These are phyloP conservation scores for Candida orba DNA, from an alignment of 805 yeast genomes.

Conservation along the genomic window DNA sequence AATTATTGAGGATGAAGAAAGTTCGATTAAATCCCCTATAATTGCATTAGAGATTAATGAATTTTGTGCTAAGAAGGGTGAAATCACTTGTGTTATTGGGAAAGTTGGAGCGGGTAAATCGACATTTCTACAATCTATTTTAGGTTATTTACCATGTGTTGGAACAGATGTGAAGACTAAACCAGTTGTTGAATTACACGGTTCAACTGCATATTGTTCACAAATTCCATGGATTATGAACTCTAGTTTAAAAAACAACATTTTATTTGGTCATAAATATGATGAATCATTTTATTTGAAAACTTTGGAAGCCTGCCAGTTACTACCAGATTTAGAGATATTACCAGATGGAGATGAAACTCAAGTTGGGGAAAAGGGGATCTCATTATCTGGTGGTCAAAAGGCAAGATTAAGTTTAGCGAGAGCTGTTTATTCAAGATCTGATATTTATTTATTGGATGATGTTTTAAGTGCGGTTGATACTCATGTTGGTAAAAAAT, in stretches of 20 bases:
- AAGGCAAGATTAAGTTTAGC: constrained; percentile 94
- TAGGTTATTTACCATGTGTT: constrained; percentile 61
- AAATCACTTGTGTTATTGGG: constrained; percentile 80
- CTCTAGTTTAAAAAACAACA: constrained; percentile 85
- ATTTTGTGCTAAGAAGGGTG: constrained; percentile 62
- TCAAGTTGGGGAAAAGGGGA: constrained; percentile 93
- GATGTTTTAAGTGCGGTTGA: constrained; percentile 96
- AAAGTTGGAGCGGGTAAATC: constrained; percentile 89
- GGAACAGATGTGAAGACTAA: constrained; percentile 20
- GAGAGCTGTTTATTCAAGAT: constrained; percentile 90
- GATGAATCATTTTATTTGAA: constrained; percentile 75
- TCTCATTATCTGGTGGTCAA: constrained; percentile 94
- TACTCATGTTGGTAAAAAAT: constrained; percentile 88
- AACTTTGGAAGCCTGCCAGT: constrained; percentile 85
- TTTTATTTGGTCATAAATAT: constrained; percentile 79
- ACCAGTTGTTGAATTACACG: constrained; percentile 51
- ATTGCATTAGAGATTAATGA: constrained; percentile 60
- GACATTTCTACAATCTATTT: constrained; percentile 66
- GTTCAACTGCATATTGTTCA: constrained; percentile 83
- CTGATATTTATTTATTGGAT: constrained; percentile 85
- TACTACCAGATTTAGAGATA: constrained; percentile 66
- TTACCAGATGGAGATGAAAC: constrained; percentile 89
- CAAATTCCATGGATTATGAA: constrained; percentile 98
- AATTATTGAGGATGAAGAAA: constrained; percentile 30
- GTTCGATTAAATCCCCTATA: constrained; percentile 13